A percentile compares a stretch with the other conserved stretches of the same genome.
Conservation (phyloP, 208 protist species). For the Trypanosoma avium region DNA sequence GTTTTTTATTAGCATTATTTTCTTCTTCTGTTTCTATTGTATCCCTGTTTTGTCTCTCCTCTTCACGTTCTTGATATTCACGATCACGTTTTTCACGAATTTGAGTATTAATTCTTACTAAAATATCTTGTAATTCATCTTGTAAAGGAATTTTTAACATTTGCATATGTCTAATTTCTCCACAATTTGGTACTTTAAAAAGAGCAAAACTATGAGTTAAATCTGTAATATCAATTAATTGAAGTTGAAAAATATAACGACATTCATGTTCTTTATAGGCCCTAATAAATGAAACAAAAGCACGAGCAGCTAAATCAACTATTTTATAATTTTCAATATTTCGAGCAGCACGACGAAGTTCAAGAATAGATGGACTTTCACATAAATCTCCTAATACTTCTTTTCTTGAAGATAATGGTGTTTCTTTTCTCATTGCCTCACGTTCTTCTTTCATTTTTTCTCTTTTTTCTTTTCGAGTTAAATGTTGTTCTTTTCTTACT, state of each 20-base stretch:
- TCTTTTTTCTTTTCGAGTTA: conserved; percentile 67
- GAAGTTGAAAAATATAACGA: conserved; percentile 92
- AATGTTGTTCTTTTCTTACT: conserved; percentile 67
- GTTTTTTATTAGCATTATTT: conserved; percentile 33
- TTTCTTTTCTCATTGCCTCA: conserved; percentile 31
- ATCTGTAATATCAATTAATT: conserved; percentile 93
- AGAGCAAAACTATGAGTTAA: conserved; percentile 93
- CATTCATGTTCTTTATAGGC: conserved; percentile 95
- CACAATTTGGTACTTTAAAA: conserved; percentile 88
- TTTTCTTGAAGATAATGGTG: conserved; percentile 20
- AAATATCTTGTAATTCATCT: conserved; percentile 71
- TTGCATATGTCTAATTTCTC: conserved; percentile 87
- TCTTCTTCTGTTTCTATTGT: not conserved
- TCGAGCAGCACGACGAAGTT: conserved; percentile 54
- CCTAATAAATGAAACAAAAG: conserved; percentile 92
- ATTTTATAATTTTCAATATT: conserved; percentile 56
- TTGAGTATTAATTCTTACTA: conserved; percentile 37
- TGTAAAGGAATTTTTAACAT: conserved; percentile 80
- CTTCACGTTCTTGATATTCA: conserved; percentile 39
- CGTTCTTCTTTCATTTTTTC: conserved; percentile 66
- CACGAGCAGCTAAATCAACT: conserved; percentile 71
- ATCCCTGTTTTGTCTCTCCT: conserved; percentile 1
- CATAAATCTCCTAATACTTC: conserved; percentile 82
- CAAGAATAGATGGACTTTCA: conserved; percentile 62
- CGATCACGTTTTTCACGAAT: conserved; percentile 65